Conservation (phyloP, 1,139 yeast genomes). For the Pichia sp. region DNA sequence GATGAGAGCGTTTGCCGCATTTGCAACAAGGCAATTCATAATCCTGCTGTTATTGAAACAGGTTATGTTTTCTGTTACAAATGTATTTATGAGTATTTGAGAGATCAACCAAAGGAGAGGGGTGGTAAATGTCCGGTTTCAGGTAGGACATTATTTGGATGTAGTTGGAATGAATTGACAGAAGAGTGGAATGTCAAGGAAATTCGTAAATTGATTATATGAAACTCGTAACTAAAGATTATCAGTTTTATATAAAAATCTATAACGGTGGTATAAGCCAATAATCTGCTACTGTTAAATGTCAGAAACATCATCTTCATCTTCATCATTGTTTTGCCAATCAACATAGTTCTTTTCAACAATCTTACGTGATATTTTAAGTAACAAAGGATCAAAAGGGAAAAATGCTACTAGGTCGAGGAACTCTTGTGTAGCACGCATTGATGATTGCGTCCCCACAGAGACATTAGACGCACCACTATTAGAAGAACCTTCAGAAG, state of each 20-base stretch:
- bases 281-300: not conserved
- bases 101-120: slow-evolving; percentile 33
- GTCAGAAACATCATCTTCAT: slow-evolving; percentile 34
- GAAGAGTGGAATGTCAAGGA: slow-evolving; percentile 71
- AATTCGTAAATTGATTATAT: slow-evolving; percentile 54
- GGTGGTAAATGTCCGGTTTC: slow-evolving; percentile 88
- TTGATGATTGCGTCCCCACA: slow-evolving; percentile 10
- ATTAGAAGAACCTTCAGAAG: slow-evolving; percentile 16
- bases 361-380: slow-evolving; percentile 53
- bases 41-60: slow-evolving; percentile 85
- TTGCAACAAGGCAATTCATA: slow-evolving; percentile 58
- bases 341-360: slow-evolving; percentile 60
- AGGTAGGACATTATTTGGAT: slow-evolving; percentile 63
- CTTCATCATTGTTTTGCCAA: slow-evolving; percentile 53
- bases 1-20: slow-evolving; percentile 47
- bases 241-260: not conserved
- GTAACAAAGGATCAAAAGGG: slow-evolving; percentile 88
- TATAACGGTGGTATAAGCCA: not conserved
- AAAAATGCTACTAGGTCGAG: slow-evolving; percentile 86
- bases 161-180: slow-evolving; percentile 51
- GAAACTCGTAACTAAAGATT: not conserved
- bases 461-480: slow-evolving; percentile 12
- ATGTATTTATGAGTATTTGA: slow-evolving; percentile 66
- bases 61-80: slow-evolving; percentile 88
- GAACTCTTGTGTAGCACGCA: slow-evolving; percentile 53